Evolutionary conservation across 2,329 filamentous ascomycete genomes (phyloP), one percentile per base, ranked within the genome.

Genomic region (Xylariales sp.): DNA sequence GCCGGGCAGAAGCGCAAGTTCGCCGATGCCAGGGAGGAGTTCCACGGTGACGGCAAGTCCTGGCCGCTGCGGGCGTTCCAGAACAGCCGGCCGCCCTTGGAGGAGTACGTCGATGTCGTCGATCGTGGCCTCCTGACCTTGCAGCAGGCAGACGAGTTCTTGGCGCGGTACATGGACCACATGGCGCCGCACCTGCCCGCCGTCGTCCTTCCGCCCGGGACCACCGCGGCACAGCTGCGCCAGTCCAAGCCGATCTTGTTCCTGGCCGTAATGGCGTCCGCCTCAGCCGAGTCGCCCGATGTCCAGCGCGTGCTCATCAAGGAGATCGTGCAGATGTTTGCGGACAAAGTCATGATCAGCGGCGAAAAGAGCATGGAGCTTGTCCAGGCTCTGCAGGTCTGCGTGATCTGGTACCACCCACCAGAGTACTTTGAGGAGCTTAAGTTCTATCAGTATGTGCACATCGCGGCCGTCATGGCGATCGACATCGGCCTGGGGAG

Each of bases 381-480:
- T 6, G 78, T 94, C 7, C 89, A 95, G 62, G 78, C 86, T 2
- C 65, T 95, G 28, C 74, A 87, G 41, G 67, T 95, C 4, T 72
- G 79, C 6, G 79, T 83, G n/a, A 75, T 89, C 15, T 95, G 88
- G 86, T 94, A 95, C 58, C 81, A 81, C 57, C 87, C 88, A 13
- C 88, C 88, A 0, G 82, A 91, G 48, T 76, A 85, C 50, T 86
- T 86, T 42, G 87, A 94, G 53, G 85, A 93, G 62, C 78, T 91
- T 53, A 93, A 93, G 56, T 94, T 93, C 58, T 95, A 93, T 63
- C 86, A 91, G 64, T 74, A 93, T 47, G 80, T 88, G 31, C 87
- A 95, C 57, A 79, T 88, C 54, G 84, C 85, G 3, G 83, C 83
- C 33, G 76, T 88, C 49, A 87, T 95, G 81, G 84, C 83, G 18